Base-by-base conservation (phyloP, 129 eudicot species). In the carrot (Daucus carota) region DNA sequence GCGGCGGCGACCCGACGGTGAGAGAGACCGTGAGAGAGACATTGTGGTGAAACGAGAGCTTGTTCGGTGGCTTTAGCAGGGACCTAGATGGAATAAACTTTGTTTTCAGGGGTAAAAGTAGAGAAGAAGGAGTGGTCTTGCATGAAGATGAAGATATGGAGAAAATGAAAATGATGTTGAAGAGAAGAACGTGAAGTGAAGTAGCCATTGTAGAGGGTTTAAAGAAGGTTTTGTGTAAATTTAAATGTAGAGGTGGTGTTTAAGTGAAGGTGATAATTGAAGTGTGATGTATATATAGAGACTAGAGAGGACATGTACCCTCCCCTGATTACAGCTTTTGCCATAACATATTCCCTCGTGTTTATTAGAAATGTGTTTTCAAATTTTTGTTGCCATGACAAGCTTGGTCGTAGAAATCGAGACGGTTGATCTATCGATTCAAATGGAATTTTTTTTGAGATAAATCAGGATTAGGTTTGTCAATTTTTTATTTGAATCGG, bases 1-100 rank as follows among this genome's bases (percentile, higher is more conserved):
- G 96, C 12, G 97, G 89, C 0, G 97, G 97, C 13, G 96, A 82
- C 3, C 97, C 97, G 41, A 89, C 91, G 59, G 85, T 13, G 79
- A 92, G 89, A 41, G 93, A 79, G 69, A 92, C 87, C 3, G 97
- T 89, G 0, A 92, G 77, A 47, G 96, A 76, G 18, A 92, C 91
- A 66, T 92, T 92, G 81, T 87, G 97, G 71, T 84, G 88, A 60
- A 92, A 92, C 29, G 93, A 80, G 26, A 92, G 91, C 75, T 84
- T 89, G 73, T 82, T 87, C 22, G 96, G 87, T 10, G 85, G 76
- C 67, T 70, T 82, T 10, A 77, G 73, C 31, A 79, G 73, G 59
- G 85, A 66, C 48, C 76, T 63, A 12, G 89, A 45, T 74, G 91
- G 40, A 14, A 87, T 72, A 75, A 73, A 38, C 75, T 81, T 79